phyloP scores from a whole-genome alignment of 208 protist species.

The Eutreptiella sp. region DNA sequence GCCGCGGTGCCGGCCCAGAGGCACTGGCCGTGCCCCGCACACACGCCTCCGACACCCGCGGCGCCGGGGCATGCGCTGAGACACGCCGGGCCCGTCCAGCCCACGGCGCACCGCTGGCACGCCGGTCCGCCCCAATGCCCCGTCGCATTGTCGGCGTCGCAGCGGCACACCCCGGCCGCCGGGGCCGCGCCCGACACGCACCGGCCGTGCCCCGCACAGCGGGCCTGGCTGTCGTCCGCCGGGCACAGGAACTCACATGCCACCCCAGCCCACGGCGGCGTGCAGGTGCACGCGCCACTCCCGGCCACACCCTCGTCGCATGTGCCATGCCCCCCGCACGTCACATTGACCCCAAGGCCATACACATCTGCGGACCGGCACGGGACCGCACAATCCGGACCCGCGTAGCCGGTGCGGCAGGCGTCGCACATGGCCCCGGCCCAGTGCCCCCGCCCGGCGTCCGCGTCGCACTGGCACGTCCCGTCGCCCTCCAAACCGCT shows the following conservation, averaged over 20 bases:
- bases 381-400: not conserved
- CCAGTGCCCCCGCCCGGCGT: not conserved
- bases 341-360: too few species aligned
- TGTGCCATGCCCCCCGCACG: not conserved
- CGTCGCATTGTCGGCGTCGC: not conserved
- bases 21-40: too few species aligned
- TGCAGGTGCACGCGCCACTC: not conserved
- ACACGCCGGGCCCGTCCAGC: not conserved
- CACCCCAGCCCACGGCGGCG: not conserved
- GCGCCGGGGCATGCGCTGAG: not conserved
- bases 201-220: not conserved
- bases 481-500: not conserved
- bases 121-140: not conserved
- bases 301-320: slow-evolving; percentile 1
- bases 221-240: not conserved
- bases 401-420: not conserved
- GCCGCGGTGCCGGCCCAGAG: too few species aligned
- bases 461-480: not conserved
- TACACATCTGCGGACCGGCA: not conserved
- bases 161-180: not conserved
- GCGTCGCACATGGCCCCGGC: not conserved
- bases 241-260: not conserved
- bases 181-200: too few species aligned
- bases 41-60: too few species aligned
- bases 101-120: slow-evolving; percentile 1